Evolutionary conservation across 441 rosid species (phyloP), one percentile per base, ranked within the genome.

Genomic region (Flueggea neowawraea): DNA sequence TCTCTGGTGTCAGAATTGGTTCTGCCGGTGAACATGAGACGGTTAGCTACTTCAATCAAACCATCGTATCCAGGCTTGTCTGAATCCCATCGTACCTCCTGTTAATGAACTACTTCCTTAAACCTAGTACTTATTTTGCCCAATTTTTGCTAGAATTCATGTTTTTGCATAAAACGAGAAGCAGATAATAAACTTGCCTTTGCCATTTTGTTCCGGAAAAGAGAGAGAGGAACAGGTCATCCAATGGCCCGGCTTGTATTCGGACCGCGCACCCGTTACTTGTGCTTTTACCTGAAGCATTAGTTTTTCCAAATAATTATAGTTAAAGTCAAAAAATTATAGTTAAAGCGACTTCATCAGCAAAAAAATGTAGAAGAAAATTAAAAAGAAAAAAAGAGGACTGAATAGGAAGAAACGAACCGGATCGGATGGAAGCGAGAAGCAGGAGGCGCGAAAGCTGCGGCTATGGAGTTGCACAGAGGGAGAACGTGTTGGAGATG

Each of bases 61-160:
- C 95, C 98, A 41, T 80, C 88, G 52, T 89, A 92, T 31, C 91
- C 96, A 15, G 85, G 85, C 81, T 80, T 88, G 68, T 83, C 81
- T 4, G 95, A 92, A 78, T 92, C 96, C 95, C 85, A 82, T 73
- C 98, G 95, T 39, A 88, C 87, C 77, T 88, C 98, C 98, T 92
- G 80, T 74, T 22, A 44, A 13, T 16, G 4, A 13, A 12, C 14
- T 13, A 55, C 13, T 8, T 8, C 15, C 16, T 32, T 5, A 55
- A 3, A 55, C 7, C 15, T 10, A 36, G 39, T 1, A 2, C 31
- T 17, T 31, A 5, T 31, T 55, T 10, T 11, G 6, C 33, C 1
- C 60, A 56, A 56, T 9, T 47, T 9, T 36, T 17, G 9, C 2
- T 28, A 31, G 6, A 31, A 56, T 31, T n/a, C 13, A 10, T 9